Evolutionary conservation across 2,329 filamentous ascomycete genomes (phyloP), one percentile per base, ranked within the genome.

Genomic region (Bertia moriformis): DNA sequence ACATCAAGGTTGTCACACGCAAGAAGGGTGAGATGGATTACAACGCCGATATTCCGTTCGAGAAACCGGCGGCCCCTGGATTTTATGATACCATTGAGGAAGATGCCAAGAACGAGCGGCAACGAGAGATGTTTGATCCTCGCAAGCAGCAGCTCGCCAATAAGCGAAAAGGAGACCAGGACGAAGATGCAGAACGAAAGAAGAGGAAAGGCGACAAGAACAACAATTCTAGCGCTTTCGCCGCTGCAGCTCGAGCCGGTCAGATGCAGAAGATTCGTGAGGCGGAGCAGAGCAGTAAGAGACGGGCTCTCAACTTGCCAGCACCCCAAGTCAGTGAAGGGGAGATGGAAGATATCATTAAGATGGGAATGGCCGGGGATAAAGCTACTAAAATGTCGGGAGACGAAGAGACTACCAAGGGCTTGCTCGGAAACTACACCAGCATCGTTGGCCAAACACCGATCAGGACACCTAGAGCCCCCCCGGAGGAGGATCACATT

Each of bases 1-100:
- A 98, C 57, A 87, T 96, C 65, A 98, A 96, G 61, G 79, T 96
- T 41, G 78, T 78, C 2, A 91, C 83, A 13, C 77, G 83, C 43
- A 96, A 96, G 66, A 80, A 87, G 66, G 91, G 91, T 0, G 82
- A 96, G 64, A 98, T 98, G 86, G 91, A 98, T 60, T 98, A 98
- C 66, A 98, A 98, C 59, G 91, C 91, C 49, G 91, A 98, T 50
- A 93, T 98, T 47, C 91, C 91, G 0, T 96, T 98, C 47, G 91
- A 98, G 58, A 95, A 91, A 60, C 83, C 84, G 46, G 80, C 91
- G 0, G 81, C 83, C 0, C 66, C 78, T 18, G 91, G 91, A 13
- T 98, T 98, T 56, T 94, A 89, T 61, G 89, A 98, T 55, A 98
- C 91, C 0, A 67, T 67, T 3, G 87, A 95, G 13, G 91, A 98